Evolutionary conservation across 2,329 filamentous ascomycete genomes (phyloP).

Genomic region (Aspergillus udagawae): DNA sequence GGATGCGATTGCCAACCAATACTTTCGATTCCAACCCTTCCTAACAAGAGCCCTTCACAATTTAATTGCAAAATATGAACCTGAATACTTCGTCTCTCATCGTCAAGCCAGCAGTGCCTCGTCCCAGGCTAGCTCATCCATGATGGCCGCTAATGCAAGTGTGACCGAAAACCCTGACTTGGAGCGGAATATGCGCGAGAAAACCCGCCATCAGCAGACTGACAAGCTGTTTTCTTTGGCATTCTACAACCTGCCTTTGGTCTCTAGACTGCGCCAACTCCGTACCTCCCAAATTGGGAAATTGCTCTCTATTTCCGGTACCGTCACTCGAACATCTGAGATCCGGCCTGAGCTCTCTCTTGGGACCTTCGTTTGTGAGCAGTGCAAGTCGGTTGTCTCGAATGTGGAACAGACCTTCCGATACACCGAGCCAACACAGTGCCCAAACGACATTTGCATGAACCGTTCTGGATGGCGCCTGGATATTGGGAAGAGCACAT

Average conservation of each 20-base stretch:
- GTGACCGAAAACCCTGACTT: slow-evolving; percentile 57
- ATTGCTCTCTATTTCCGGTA: slow-evolving; percentile 91
- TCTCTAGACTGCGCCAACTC: slow-evolving; percentile 79
- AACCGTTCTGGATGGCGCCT: slow-evolving; percentile 92
- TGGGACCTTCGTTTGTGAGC: slow-evolving; percentile 88
- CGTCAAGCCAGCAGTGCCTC: slow-evolving; percentile 71
- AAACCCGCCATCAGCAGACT: slow-evolving; percentile 88
- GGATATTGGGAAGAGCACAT: slow-evolving; percentile 95
- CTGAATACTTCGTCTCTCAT: slow-evolving; percentile 89
- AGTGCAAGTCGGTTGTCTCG: slow-evolving; percentile 75
- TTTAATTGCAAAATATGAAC: slow-evolving; percentile 90
- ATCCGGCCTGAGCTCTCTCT: slow-evolving; percentile 89
- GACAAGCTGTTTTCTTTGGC: slow-evolving; percentile 93
- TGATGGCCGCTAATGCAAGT: slow-evolving; percentile 56
- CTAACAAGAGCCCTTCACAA: slow-evolving; percentile 85
- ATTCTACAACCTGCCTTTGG: slow-evolving; percentile 87
- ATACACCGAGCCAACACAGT: slow-evolving; percentile 95
- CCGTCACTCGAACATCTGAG: slow-evolving; percentile 93
- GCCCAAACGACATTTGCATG: slow-evolving; percentile 79
- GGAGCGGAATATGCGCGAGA: slow-evolving; percentile 55
- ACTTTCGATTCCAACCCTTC: slow-evolving; percentile 93
- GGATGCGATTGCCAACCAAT: slow-evolving; percentile 80
- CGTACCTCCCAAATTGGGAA: slow-evolving; percentile 88
- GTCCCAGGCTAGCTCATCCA: slow-evolving; percentile 63
- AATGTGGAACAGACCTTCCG: slow-evolving; percentile 97